Evolutionary conservation across 108 stramenopile genomes (phyloP), one percentile per base, ranked within the genome.

Genomic region (Epipyxis sp.): DNA sequence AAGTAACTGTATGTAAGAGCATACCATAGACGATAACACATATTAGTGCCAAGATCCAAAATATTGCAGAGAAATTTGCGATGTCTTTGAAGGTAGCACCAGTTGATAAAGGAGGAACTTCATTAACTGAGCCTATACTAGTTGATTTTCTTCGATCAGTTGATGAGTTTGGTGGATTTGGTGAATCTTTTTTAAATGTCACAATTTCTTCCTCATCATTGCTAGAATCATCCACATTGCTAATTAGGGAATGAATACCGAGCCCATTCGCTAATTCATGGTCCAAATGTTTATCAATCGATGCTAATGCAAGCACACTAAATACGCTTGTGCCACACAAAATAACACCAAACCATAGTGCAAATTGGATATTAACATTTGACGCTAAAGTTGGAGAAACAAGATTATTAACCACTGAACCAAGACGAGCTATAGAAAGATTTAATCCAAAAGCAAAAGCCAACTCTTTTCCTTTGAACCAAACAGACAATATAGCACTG

Each of bases 11-110:
- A 50, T 13, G 13, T 13, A 50, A 20, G 20, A 6, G 20, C 46
- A 13, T 20, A 50, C 46, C 90, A 77, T 91, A 91, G 1, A 89
- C 82, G 1, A 90, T 81, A 16, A 90, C 44, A 79, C 91, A 90
- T 34, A 82, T 86, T 0, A 88, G 25, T 1, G 80, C 59, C 10
- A 91, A 71, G 13, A 90, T 44, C 90, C 90, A 91, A 65, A 90
- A 90, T 35, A 79, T 42, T 0, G 27, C 35, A 44, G 77, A 76
- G 81, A 88, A 86, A 68, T 76, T 59, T 29, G 67, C 35, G 42
- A 83, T 58, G 68, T 84, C 85, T 20, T 59, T 54, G 1, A 88
- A 43, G 42, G 25, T 74, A 40, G 27, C n/a, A n/a, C n/a, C n/a
- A n/a, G n/a, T n/a, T n/a, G n/a, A n/a, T n/a, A n/a, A n/a, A n/a